A percentile compares a stretch with the other conserved stretches of the same genome.
Conservation (phyloP, 176 grass and related monocot species). For the Chrysopogon serrulatus region DNA sequence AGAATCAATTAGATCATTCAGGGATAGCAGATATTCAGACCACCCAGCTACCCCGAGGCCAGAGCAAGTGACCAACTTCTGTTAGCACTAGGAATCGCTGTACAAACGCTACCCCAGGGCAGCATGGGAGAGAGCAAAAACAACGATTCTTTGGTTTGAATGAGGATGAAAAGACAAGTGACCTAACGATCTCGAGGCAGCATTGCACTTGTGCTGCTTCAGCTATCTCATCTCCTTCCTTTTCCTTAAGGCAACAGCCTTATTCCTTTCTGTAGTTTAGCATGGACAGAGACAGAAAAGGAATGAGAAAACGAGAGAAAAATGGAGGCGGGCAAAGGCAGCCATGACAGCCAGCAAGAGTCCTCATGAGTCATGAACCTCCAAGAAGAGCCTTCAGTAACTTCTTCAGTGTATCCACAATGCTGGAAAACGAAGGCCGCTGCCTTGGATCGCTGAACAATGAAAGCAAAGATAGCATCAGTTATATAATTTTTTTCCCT, state of each 20-base stretch:
- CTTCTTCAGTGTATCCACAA: slow-evolving; percentile 80
- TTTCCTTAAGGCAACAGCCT: neutral
- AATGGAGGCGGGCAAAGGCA: neutral
- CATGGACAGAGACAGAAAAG: neutral
- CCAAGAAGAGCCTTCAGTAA: slow-evolving; percentile 46
- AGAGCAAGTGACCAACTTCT: neutral
- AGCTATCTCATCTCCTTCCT: neutral
- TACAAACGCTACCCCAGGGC: neutral
- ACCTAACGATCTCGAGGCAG: slow-evolving; percentile 3
- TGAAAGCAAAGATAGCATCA: neutral
- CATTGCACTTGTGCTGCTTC: slow-evolving; percentile 26
- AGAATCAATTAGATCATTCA: slow-evolving; percentile 8
- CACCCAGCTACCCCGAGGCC: neutral
- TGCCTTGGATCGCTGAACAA: slow-evolving; percentile 75
- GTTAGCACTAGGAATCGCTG: neutral
- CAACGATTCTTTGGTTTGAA: neutral
- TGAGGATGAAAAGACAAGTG: neutral
- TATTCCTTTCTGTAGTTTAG: neutral
- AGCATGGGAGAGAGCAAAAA: neutral
- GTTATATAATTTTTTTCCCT: neutral
- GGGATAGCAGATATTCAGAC: neutral
- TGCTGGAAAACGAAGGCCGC: slow-evolving; percentile 82
- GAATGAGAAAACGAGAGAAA: neutral
- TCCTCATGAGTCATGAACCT: slow-evolving; percentile 60
- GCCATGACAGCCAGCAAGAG: neutral